Conservation (phyloP, 768 basidiomycete genomes). For the Russula sp. region DNA sequence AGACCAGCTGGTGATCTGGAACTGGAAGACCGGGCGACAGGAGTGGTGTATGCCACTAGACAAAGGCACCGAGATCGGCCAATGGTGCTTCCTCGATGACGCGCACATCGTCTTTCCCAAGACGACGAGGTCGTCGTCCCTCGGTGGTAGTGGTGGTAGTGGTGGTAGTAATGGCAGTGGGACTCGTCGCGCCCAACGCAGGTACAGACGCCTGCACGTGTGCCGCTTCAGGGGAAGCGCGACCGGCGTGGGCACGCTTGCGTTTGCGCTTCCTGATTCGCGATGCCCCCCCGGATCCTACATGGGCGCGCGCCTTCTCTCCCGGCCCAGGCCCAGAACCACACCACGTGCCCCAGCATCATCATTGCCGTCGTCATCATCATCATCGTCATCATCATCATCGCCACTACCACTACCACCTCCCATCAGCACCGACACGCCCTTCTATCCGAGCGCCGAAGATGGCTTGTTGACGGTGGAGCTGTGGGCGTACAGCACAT, state of each 20-base stretch:
- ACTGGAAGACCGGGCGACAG: background rate
- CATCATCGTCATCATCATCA: no score
- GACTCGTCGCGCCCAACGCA: background rate
- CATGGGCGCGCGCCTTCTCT: conserved; percentile 1
- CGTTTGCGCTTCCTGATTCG: background rate
- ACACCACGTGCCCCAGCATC: background rate
- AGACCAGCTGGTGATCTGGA: background rate
- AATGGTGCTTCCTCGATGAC: conserved; percentile 5
- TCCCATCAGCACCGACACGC: background rate
- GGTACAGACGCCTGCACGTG: background rate
- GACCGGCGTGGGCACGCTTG: background rate
- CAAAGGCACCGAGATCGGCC: background rate
- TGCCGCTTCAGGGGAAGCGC: background rate
- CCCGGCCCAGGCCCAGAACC: background rate
- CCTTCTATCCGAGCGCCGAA: background rate
- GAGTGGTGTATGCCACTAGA: background rate
- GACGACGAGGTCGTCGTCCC: background rate
- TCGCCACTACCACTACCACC: background rate
- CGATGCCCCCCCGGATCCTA: background rate
- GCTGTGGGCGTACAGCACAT: background rate
- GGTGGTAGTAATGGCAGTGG: no score
- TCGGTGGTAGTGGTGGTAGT: no score
- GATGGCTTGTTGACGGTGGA: background rate
- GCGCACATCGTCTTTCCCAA: conserved; percentile 4
- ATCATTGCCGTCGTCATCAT: background rate